Base-by-base conservation (phyloP, 305 asterid genomes). In the Nicotiana rustica region DNA sequence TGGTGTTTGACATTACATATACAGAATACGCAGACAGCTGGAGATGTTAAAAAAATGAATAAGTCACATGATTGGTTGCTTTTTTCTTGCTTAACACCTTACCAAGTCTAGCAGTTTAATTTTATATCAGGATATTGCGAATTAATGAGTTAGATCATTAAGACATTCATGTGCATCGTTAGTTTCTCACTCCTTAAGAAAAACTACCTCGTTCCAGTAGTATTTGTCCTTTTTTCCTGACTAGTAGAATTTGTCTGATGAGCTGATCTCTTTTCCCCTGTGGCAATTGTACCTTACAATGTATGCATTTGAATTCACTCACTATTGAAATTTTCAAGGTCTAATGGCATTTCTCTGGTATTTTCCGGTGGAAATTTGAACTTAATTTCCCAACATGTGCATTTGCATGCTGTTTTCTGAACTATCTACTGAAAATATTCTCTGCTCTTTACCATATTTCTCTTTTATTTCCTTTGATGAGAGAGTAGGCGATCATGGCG, bases 91-190 rank as follows among this genome's bases (percentile, higher is more conserved):
- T 69, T 18, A 69, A 69, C 29, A 41, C 77, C 15, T 68, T 69
- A 18, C 7, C 3, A 18, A 69, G 57, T 41, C 41, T 4, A 69
- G 57, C 57, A 18, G 77, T 41, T 41, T 47, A 8, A 47, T 8
- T 69, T 41, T 9, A 31, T 38, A 69, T 69, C n/a, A 69, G 33
- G n/a, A 69, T 7, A 18, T 49, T 38, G 77, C 57, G 8, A 69
- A 69, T 69, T 69, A 19, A 10, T 38, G 56, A 69, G 77, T 69
- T 21, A 38, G 77, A 69, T 69, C 77, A 69, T 38, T 69, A 69
- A 18, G 77, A 41, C n/a, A 69, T 36, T n/a, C 35, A 38, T 18
- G 56, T 38, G 56, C 35, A 10, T 38, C 9, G 7, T 69, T 49
- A 69, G 10, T 41, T 69, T 69, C 77, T 41, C 57, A 18, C 1